These are phyloP conservation scores for Daldinia sp. DNA, from an alignment of 2,329 filamentous ascomycete genomes.

Conservation along the genomic window DNA sequence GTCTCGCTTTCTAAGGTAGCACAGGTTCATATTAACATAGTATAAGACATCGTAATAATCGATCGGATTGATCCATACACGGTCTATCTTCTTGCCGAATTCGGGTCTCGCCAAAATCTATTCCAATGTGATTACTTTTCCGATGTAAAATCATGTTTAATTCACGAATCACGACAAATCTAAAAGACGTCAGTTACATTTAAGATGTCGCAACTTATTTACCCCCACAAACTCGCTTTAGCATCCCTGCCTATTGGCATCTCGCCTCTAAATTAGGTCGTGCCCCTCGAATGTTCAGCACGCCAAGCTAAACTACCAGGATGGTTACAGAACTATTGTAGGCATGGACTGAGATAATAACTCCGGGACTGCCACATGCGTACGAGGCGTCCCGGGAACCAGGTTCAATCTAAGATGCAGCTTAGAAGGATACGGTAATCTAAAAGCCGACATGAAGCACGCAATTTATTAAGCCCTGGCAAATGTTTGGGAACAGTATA, in stretches of 20 bases:
- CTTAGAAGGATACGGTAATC: not conserved
- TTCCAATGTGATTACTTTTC: not conserved
- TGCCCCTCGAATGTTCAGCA: not conserved
- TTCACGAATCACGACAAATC: not conserved
- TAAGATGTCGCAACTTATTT: not conserved
- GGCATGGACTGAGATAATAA: not conserved
- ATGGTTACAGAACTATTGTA: not conserved
- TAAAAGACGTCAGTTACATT: constrained; percentile 4
- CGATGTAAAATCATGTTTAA: not conserved
- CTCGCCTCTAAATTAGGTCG: not conserved
- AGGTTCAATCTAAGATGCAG: not conserved
- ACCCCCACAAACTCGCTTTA: not conserved
- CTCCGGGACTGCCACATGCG: not conserved
- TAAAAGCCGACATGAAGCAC: not conserved
- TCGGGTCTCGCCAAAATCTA: not conserved
- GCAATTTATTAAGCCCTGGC: not conserved
- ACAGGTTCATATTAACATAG: not conserved
- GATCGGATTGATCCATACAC: not conserved
- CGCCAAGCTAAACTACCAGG: not conserved
- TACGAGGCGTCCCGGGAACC: not conserved
- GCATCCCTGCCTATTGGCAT: not conserved
- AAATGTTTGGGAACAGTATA: not conserved
- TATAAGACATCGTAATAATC: not conserved
- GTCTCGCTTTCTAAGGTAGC: too few relatives aligned
- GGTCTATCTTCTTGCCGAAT: not conserved